Conservation (phyloP, 257 asterid genomes). For the Solanum habrochaites region DNA sequence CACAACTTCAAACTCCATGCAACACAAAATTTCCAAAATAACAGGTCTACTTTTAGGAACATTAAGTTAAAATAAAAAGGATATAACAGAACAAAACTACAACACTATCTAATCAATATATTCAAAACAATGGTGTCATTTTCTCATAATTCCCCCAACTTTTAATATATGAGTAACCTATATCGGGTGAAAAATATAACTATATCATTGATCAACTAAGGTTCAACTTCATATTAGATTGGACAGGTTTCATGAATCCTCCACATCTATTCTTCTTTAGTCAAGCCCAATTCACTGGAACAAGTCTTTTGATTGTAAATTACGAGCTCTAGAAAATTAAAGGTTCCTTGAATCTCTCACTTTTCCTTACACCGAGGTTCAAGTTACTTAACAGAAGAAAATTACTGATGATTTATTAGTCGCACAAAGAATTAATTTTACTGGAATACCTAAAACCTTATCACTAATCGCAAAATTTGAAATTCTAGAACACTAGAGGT, state of each 20-base stretch:
- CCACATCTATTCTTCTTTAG: background rate
- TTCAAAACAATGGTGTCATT: background rate
- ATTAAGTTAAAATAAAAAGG: background rate
- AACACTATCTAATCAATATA: background rate
- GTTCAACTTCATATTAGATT: background rate
- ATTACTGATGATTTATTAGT: background rate
- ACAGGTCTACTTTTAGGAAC: background rate
- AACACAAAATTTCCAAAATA: background rate
- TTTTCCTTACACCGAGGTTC: background rate
- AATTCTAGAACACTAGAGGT: no score
- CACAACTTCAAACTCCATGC: background rate
- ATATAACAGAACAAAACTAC: background rate
- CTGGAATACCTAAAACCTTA: background rate
- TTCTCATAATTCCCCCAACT: background rate
- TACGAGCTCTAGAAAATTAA: background rate
- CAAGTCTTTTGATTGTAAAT: background rate
- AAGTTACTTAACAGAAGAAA: background rate
- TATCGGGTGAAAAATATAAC: background rate
- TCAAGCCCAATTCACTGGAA: background rate
- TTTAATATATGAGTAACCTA: background rate
- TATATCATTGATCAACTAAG: background rate
- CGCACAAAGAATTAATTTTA: no score
- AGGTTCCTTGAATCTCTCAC: background rate
- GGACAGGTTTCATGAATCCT: background rate
- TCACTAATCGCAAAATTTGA: background rate